Base-by-base conservation (phyloP, 2,329 filamentous ascomycete genomes). In the Penicillium hesseltinei region DNA sequence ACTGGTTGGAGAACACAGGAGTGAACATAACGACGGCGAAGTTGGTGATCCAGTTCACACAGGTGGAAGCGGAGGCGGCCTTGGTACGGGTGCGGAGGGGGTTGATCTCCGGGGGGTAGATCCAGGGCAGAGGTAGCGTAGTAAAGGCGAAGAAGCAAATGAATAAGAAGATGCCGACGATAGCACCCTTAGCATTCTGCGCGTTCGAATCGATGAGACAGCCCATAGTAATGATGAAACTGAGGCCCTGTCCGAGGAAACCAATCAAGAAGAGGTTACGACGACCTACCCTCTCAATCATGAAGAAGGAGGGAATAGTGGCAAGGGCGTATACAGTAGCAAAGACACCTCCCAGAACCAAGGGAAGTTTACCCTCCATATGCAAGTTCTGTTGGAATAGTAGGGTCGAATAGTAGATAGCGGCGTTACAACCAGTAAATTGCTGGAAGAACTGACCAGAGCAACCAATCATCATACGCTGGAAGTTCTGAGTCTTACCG, bases 71-170 rank as follows among this genome's bases (percentile, higher is more conserved):
- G 2, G 81, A 77, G 62, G 81, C 81, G 13, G 78, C 80, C 71
- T 80, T 80, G 45, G 79, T 78, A 51, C 81, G 76, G 27, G 79
- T 82, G 67, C 79, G 80, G 66, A 82, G 75, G 3, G 81, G 80
- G 63, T 80, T 80, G 68, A 81, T 74, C 56, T 81, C 81, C 47
- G 80, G 76, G 0, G 78, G 72, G 61, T 73, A 72, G 45, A 72
- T 59, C 85, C 84, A 88, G 2, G 85, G 84, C 27, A 86, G 78
- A 15, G 84, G 84, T 3, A 87, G 69, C 80, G 82, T 84, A 0
- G 83, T 87, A 0, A 84, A 84, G 19, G 84, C 86, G 61, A 88
- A 88, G 58, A 84, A 85, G 17, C 82, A 81, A 61, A 88, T 88
- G 72, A 87, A 89, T 2, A 84, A 81, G 72, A 88, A 88, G 33